Base-by-base conservation (phyloP, 1,284 basidiomycete species). In the Trichosporon sp. region DNA sequence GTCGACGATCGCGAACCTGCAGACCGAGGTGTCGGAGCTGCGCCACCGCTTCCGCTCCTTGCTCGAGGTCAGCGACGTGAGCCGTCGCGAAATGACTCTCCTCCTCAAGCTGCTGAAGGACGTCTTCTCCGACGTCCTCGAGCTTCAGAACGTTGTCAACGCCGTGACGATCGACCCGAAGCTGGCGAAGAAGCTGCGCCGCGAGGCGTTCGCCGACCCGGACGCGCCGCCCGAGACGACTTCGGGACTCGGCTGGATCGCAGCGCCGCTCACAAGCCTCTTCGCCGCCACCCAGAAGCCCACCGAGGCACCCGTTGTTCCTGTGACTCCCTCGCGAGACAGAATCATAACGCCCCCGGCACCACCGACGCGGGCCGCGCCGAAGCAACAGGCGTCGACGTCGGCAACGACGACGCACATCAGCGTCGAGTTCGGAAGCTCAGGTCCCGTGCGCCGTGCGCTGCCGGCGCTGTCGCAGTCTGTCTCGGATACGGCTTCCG, bases 151-250 rank as follows among this genome's bases (percentile, higher is more conserved):
- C 25, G 88, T 90, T 21, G 85, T 98, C 72, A 99, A 99, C 80
- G 91, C 97, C 72, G 87, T 98, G 34, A 90, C 95, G 65, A 87
- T 99, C 47, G 92, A 98, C 71, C 96, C 96, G 23, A 84, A 87
- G 2, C 84, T 90, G 25, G 95, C 93, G 4, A 78, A 83, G 4
- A 88, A 87, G 75, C 84, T 97, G 56, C 90, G 90, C 75, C 72
- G 72, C 23, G 75, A 93, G 80, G 88, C 92, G 71, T 81, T 76
- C 34, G 74, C 74, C 8, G 79, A 81, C 27, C 89, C 88, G 73
- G 86, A 84, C 0, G 86, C 27, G 86, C 35, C 83, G 80, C 1
- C 83, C 83, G 80, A 82, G 47, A 68, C 67, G 8, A 76, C 71
- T 72, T 73, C 72, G 51, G 80, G 82, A 2, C 76, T 84, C 1